Evolutionary conservation across 1,139 yeast species (phyloP), one percentile per base, ranked within the genome.

Genomic region (Petasospora rhodanensis): DNA sequence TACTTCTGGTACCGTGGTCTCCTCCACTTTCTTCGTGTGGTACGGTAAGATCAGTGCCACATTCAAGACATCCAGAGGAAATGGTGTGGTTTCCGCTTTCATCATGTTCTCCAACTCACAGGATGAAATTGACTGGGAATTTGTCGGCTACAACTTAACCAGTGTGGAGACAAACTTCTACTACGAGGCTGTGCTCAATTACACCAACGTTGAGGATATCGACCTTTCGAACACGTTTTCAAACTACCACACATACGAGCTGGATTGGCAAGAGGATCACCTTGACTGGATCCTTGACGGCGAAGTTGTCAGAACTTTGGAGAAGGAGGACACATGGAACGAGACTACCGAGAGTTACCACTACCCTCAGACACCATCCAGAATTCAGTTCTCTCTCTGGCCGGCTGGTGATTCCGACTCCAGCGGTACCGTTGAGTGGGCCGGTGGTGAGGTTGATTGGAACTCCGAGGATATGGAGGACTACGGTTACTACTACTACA

Each of bases 371-470:
- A 86, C 96, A 4, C 97, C 97, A 2, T 68, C 91, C 31, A 74
- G 94, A 54, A 61, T 89, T 38, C 95, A 89, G 62, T 61, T 85
- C 36, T 86, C 95, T 6, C 59, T 89, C 42, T 89, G 97, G 97
- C 95, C 97, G 5, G 96, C 84, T 58, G 96, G 96, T 40, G 61
- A 75, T 17, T 49, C 67, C 30, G 75, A 73, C 54, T 77, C 76
- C 22, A 60, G 64, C 28, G 97, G 96, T 56, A 89, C 96, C 13
- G 68, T 79, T 44, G 81, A 73, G 46, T 89, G 97, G 96, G 95
- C 96, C 23, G 96, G 97, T 55, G 97, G 96, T 54, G 63, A 52
- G 6, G 75, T 87, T 39, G 73, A 86, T 63, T 89, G 96, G 96
- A 62, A 79, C 56, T 70, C 91, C 20, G 58, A 67, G 6, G 96